phyloP scores from a whole-genome alignment of 1,284 basidiomycete species.

The Irpex rosettiformis region DNA sequence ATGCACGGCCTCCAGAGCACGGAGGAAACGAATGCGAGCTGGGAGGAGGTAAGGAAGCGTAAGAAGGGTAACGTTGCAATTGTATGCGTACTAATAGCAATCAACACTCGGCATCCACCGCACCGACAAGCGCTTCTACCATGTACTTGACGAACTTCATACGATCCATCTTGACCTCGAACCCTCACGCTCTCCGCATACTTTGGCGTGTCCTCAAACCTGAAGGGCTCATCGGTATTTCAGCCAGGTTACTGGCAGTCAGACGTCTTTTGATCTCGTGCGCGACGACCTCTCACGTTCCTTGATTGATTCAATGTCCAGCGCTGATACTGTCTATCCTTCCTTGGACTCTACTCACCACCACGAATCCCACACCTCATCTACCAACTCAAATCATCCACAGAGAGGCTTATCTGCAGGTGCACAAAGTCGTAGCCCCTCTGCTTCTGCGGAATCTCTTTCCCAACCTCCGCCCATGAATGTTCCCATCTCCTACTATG shows the following conservation, averaged over 20 bases:
- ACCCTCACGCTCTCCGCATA: not conserved
- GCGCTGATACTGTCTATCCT: constrained; percentile 2
- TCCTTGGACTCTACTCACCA: not conserved
- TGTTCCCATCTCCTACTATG: constrained; percentile 8
- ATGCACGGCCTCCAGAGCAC: not conserved
- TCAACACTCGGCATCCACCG: not conserved
- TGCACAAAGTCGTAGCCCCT: constrained; percentile 3
- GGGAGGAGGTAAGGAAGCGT: not conserved
- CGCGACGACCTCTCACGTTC: constrained; percentile 3
- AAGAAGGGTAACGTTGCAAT: no score
- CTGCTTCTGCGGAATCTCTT: not conserved
- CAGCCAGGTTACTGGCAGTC: not conserved
- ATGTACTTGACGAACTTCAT: not conserved
- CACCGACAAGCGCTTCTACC: not conserved
- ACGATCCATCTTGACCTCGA: not conserved
- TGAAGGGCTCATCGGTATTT: not conserved
- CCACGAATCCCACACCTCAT: not conserved
- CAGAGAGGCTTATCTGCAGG: not conserved
- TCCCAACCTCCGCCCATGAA: constrained; percentile 5
- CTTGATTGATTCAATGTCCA: constrained; percentile 12
- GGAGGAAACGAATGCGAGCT: not conserved
- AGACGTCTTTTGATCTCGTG: not conserved
- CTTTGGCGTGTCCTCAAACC: not conserved
- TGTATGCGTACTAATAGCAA: not conserved
- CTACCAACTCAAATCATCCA: not conserved